Evolutionary conservation across 306 rosid species (phyloP).

Genomic region (Lotus japonicus): DNA sequence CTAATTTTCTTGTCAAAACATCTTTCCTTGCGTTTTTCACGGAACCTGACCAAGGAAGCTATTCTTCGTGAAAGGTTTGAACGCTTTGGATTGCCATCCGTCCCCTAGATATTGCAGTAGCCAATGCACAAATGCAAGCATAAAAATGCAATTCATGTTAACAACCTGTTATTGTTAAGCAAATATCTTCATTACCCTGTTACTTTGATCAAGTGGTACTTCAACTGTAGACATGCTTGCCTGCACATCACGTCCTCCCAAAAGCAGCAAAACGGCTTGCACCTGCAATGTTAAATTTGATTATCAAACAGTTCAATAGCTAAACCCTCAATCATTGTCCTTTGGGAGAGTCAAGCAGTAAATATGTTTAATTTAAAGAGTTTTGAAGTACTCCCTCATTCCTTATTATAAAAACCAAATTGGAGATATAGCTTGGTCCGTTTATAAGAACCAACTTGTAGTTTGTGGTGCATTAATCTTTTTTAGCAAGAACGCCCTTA

Average conservation of each 20-base stretch:
- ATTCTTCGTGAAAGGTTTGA: slow-evolving; percentile 84
- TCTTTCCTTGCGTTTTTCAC: slow-evolving; percentile 94
- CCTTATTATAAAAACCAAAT: too few relatives aligned
- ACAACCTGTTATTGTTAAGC: slow-evolving; percentile 16
- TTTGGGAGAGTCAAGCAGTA: slow-evolving; percentile 10
- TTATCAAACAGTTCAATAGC: slow-evolving; percentile 23
- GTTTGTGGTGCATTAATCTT: too few relatives aligned
- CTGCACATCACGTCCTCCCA: slow-evolving; percentile 73
- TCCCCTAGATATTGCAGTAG: slow-evolving; percentile 44
- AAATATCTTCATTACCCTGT: slow-evolving; percentile 49
- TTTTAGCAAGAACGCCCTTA: too few relatives aligned
- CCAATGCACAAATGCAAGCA: slow-evolving; percentile 26
- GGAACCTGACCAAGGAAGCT: slow-evolving; percentile 93
- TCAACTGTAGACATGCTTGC: slow-evolving; percentile 51
- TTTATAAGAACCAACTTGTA: too few relatives aligned
- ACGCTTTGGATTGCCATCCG: slow-evolving; percentile 53
- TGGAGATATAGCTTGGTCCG: too few relatives aligned
- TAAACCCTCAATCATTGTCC: not conserved
- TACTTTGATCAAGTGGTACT: slow-evolving; percentile 47
- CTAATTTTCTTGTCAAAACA: slow-evolving; percentile 98
- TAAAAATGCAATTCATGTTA: slow-evolving; percentile 24
- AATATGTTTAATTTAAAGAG: not conserved
- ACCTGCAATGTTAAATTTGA: slow-evolving; percentile 47
- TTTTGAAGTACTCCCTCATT: not conserved
- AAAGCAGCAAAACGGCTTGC: slow-evolving; percentile 85